phyloP scores from a whole-genome alignment of 257 asterid species.

The Coffea canephora region DNA sequence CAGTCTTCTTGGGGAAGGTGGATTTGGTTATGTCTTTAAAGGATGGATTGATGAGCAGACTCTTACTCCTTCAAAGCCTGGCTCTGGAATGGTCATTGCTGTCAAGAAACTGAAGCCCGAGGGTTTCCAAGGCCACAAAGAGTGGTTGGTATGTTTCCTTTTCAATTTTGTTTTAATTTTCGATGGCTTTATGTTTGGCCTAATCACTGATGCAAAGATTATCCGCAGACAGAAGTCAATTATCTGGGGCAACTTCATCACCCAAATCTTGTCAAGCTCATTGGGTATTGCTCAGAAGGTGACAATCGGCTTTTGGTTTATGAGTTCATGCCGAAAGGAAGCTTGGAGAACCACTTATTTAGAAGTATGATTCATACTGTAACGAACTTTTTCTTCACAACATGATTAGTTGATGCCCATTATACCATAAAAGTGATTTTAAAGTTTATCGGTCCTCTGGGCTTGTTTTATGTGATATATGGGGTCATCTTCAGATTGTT shows the following conservation, averaged over 20 bases:
- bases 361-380: constrained; percentile 53
- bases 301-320: constrained; percentile 87
- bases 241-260: constrained; percentile 95
- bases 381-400: not conserved
- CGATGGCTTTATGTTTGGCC: not conserved
- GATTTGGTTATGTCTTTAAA: constrained; percentile 88
- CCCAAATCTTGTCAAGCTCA: constrained; percentile 83
- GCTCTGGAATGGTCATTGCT: constrained; percentile 90
- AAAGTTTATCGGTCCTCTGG: too few relatives aligned
- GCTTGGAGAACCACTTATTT: constrained; percentile 91
- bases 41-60: constrained; percentile 89
- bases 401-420: not conserved
- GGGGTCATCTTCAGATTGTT: not conserved
- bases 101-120: constrained; percentile 94
- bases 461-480: not conserved
- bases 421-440: not conserved
- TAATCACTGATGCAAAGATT: not conserved
- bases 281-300: constrained; percentile 89
- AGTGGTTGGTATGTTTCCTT: constrained; percentile 81
- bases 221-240: constrained; percentile 86
- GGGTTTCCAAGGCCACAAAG: constrained; percentile 97
- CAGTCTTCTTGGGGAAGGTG: constrained; percentile 97
- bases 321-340: constrained; percentile 96
- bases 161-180: not conserved
- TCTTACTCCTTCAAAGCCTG: constrained; percentile 71